A percentile compares a stretch with the other conserved stretches of the same genome.
phyloP scores from a whole-genome alignment of 2,329 filamentous ascomycete genomes.

The Anthostomella pinea region DNA sequence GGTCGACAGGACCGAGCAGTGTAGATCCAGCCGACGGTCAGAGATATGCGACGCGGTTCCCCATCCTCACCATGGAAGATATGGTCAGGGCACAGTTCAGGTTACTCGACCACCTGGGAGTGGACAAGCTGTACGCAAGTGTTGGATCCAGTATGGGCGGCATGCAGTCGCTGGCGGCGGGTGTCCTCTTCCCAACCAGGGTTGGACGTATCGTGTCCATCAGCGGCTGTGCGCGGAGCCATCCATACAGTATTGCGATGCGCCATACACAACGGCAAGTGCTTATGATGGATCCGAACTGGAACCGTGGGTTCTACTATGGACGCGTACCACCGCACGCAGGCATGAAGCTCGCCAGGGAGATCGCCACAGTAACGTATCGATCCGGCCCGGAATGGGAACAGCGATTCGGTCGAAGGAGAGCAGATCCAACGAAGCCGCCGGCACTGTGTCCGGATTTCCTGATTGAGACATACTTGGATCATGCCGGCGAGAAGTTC shows the following conservation, averaged over 20 bases:
- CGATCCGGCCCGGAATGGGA: constrained; percentile 97
- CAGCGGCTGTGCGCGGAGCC: constrained; percentile 88
- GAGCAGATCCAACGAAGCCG: constrained; percentile 81
- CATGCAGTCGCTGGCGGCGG: constrained; percentile 92
- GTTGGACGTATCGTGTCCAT: constrained; percentile 84
- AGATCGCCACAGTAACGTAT: constrained; percentile 98
- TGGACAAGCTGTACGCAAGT: constrained; percentile 80
- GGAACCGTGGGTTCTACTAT: constrained; percentile 95
- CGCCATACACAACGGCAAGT: constrained; percentile 96
- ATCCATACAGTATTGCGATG: constrained; percentile 99
- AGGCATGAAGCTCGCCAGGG: constrained; percentile 95
- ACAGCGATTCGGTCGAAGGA: constrained; percentile 81
- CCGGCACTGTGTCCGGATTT: constrained; percentile 97
- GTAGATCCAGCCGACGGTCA: constrained; percentile 85
- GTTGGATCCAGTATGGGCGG: constrained; percentile 98
- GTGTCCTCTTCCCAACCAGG: constrained; percentile 76
- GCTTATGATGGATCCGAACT: constrained; percentile 98
- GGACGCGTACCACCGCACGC: constrained; percentile 83
- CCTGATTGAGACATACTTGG: constrained; percentile 94
- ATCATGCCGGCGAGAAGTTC: constrained; percentile 98
- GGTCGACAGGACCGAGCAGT: constrained; percentile 86
- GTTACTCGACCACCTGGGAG: constrained; percentile 74
- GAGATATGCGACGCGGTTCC: constrained; percentile 90
- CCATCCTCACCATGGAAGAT: constrained; percentile 91
- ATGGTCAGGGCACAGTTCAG: constrained; percentile 97